A percentile compares a stretch with the other conserved stretches of the same genome.
These are phyloP conservation scores for Pisolithus thermaeus DNA, from an alignment of 1,284 basidiomycete species.

Conservation along the genomic window DNA sequence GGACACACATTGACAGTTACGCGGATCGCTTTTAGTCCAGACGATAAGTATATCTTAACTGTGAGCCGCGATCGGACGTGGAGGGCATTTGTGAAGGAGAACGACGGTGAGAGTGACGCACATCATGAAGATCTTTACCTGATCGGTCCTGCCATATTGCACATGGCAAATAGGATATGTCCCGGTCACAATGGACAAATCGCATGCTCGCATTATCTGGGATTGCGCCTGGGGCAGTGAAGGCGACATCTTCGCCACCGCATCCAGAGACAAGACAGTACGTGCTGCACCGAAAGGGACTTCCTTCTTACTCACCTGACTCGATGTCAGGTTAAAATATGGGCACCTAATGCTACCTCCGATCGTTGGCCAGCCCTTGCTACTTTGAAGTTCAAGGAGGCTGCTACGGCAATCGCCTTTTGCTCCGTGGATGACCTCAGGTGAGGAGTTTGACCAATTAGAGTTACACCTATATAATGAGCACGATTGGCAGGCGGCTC, in stretches of 20 bases:
- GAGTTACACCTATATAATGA: background rate
- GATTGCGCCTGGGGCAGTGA: constrained; percentile 83
- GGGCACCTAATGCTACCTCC: constrained; percentile 37
- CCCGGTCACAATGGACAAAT: constrained; percentile 67
- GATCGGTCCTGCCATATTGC: background rate
- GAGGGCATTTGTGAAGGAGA: constrained; percentile 66
- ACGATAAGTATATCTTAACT: constrained; percentile 74
- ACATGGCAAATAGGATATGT: constrained; percentile 43
- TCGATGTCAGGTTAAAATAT: constrained; percentile 61
- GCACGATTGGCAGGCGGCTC: constrained; percentile 37
- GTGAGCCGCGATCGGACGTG: constrained; percentile 92
- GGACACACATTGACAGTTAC: constrained; percentile 93
- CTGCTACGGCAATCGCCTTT: constrained; percentile 71
- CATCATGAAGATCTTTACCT: background rate
- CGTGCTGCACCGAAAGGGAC: constrained; percentile 12
- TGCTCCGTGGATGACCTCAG: constrained; percentile 35
- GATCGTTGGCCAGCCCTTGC: constrained; percentile 46
- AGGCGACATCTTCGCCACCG: constrained; percentile 81
- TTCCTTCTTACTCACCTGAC: background rate
- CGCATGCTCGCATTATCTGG: constrained; percentile 93
- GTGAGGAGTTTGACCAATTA: constrained; percentile 29
- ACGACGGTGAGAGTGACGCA: constrained; percentile 31
- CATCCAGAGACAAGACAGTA: constrained; percentile 94
- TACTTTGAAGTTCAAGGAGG: constrained; percentile 56
- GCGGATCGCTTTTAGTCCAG: constrained; percentile 80